These are phyloP conservation scores for Ramularia collo-cygni DNA, from an alignment of 2,329 filamentous ascomycete genomes.

Conservation along the genomic window DNA sequence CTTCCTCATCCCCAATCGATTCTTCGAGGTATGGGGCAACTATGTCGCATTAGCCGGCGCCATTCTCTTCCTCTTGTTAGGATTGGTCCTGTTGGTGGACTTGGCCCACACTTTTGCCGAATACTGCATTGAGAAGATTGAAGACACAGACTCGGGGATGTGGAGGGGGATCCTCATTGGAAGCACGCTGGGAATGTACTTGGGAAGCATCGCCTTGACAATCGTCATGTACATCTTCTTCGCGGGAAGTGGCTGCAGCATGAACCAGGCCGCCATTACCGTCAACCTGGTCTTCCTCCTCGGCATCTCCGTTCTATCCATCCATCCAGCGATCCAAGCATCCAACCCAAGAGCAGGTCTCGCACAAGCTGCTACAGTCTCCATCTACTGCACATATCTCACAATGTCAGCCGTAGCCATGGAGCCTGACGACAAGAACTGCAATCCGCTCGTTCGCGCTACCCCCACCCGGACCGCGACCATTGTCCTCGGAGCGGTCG, in stretches of 20 bases:
- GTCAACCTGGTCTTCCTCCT: slow-evolving; percentile 79
- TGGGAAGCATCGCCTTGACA: slow-evolving; percentile 86
- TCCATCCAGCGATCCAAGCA: slow-evolving; percentile 85
- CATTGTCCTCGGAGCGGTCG: slow-evolving; percentile 84
- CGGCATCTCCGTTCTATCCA: slow-evolving; percentile 71
- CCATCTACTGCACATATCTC: slow-evolving; percentile 95
- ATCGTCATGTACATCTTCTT: slow-evolving; percentile 98
- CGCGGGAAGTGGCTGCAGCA: slow-evolving; percentile 69
- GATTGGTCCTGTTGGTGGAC: slow-evolving; percentile 86
- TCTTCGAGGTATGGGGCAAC: slow-evolving; percentile 94
- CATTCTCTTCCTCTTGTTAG: slow-evolving; percentile 88
- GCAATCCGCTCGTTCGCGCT: slow-evolving; percentile 84
- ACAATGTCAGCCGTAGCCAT: slow-evolving; percentile 98
- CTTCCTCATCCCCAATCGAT: slow-evolving; percentile 89
- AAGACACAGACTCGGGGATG: slow-evolving; percentile 72
- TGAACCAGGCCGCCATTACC: slow-evolving; percentile 96
- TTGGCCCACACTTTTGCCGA: slow-evolving; percentile 96
- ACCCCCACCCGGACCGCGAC: slow-evolving; percentile 84
- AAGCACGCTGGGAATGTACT: slow-evolving; percentile 88
- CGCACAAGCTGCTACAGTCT: slow-evolving; percentile 96
- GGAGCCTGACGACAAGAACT: slow-evolving; percentile 91
- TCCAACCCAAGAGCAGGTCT: slow-evolving; percentile 89
- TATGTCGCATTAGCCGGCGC: slow-evolving; percentile 84
- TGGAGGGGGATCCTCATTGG: slow-evolving; percentile 88
- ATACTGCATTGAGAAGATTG: slow-evolving; percentile 89